These are phyloP conservation scores for Globisporangium canariense DNA, from an alignment of 352 stramenopile genomes.

Conservation along the genomic window DNA sequence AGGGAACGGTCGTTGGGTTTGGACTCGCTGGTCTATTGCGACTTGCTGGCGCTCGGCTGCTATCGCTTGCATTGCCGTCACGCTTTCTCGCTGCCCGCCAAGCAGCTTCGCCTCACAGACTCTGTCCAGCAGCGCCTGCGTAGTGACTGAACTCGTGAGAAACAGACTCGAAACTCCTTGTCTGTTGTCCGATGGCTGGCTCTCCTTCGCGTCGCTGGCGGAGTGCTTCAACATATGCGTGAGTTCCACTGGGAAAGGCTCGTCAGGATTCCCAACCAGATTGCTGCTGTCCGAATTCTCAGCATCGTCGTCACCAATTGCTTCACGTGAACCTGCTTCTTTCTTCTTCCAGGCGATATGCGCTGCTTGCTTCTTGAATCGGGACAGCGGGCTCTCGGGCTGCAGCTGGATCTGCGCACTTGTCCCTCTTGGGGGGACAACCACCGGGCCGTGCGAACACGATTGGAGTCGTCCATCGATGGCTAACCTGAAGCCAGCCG, in stretches of 20 bases:
- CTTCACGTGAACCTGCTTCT: neutral
- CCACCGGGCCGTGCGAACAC: neutral
- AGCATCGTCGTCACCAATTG: neutral
- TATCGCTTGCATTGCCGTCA: neutral
- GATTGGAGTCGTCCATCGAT: neutral
- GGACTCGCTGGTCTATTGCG: no score
- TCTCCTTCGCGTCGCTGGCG: neutral
- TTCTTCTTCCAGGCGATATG: neutral
- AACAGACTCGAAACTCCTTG: neutral
- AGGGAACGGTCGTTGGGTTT: no score
- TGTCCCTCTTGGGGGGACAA: neutral
- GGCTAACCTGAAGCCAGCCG: no score
- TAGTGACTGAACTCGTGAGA: slow-evolving; percentile 9
- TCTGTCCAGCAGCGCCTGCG: slow-evolving; percentile 31
- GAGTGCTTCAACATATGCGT: neutral
- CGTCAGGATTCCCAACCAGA: neutral
- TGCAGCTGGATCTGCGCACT: neutral
- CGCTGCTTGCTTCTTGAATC: slow-evolving; percentile 38
- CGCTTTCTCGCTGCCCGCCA: neutral
- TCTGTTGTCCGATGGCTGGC: neutral
- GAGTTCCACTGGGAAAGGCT: neutral
- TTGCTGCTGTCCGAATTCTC: neutral
- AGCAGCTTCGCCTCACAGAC: slow-evolving; percentile 40
- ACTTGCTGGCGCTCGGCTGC: no score
- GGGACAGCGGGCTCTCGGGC: slow-evolving; percentile 38